Percentiles rank a stretch among this genome's conserved stretches.
These are phyloP conservation scores for Agaricus blazei DNA, from an alignment of 768 basidiomycete genomes.

Conservation along the genomic window DNA sequence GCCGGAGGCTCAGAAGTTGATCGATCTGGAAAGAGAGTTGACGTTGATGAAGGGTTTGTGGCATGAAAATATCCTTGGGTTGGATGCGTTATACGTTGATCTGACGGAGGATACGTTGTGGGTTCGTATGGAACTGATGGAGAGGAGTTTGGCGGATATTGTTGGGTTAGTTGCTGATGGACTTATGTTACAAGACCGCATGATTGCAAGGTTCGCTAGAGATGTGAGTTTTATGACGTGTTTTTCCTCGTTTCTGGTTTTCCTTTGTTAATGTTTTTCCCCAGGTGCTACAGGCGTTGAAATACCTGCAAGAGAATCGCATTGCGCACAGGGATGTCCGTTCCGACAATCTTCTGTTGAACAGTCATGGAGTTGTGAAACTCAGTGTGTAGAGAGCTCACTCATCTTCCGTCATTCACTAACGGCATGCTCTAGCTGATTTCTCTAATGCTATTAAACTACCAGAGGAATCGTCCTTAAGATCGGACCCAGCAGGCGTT, in stretches of 20 bases:
- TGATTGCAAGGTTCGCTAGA: constrained; percentile 67
- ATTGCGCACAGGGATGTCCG: constrained; percentile 84
- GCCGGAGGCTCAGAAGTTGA: constrained; percentile 57
- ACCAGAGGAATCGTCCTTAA: constrained; percentile 41
- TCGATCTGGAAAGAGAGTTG: constrained; percentile 59
- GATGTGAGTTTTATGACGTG: constrained; percentile 48
- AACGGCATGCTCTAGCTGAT: constrained; percentile 46
- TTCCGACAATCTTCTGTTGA: constrained; percentile 77
- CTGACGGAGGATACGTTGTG: constrained; percentile 63
- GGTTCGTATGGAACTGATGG: constrained; percentile 91
- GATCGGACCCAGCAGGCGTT: constrained; percentile 62
- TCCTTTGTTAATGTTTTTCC: not conserved
- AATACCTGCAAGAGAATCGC: constrained; percentile 55
- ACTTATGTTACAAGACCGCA: constrained; percentile 58
- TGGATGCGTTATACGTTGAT: constrained; percentile 71
- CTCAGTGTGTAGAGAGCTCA: constrained; percentile 44
- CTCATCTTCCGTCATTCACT: not conserved
- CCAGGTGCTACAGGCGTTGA: constrained; percentile 62
- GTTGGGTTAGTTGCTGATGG: constrained; percentile 60
- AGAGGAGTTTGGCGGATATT: constrained; percentile 80
- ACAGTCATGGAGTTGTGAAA: constrained; percentile 65
- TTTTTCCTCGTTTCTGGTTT: constrained; percentile 1
- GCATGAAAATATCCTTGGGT: constrained; percentile 58
- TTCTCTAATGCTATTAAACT: constrained; percentile 75
- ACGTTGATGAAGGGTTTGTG: constrained; percentile 48